Evolutionary conservation across 2,329 filamentous ascomycete species (phyloP).

Genomic region (Ophiostoma fasciatum): DNA sequence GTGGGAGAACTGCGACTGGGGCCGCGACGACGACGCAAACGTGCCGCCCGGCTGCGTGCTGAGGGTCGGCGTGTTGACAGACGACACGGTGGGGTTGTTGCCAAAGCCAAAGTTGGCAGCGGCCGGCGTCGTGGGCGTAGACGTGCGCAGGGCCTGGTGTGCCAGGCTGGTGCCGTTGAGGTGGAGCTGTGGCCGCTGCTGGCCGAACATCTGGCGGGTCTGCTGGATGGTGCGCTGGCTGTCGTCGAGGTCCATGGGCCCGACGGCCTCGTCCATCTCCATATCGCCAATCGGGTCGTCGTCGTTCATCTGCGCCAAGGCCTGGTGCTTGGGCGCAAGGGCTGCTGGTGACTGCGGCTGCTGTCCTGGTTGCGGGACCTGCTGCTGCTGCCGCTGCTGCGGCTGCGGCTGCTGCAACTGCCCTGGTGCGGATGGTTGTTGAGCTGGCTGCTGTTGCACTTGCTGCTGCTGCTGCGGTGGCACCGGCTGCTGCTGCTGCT

Average conservation of each 20-base stretch:
- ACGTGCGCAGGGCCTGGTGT: constrained; percentile 69
- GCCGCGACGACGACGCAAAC: constrained; percentile 40
- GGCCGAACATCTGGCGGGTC: constrained; percentile 52
- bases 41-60: constrained; percentile 58
- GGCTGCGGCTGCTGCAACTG: constrained; percentile 13
- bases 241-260: constrained; percentile 48
- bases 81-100: constrained; percentile 92
- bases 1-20: constrained; percentile 33
- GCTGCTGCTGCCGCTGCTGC: constrained; percentile 9
- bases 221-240: constrained; percentile 53
- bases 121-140: constrained; percentile 74
- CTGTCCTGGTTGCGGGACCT: constrained; percentile 7
- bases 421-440: constrained; percentile 25
- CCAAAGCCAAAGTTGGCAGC: constrained; percentile 64
- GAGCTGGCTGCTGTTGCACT: constrained; percentile 23
- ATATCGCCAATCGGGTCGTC: constrained; percentile 84
- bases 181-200: constrained; percentile 57
- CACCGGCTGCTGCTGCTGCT: constrained; percentile 8
- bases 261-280: constrained; percentile 84
- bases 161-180: constrained; percentile 62
- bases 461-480: constrained; percentile 7
- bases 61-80: constrained; percentile 87
- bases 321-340: constrained; percentile 10
- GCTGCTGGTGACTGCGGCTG: constrained; percentile 14
- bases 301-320: constrained; percentile 31